Evolutionary conservation across 2,329 filamentous ascomycete species (phyloP), one percentile per base, ranked within the genome.

Genomic region (Cladophialophora carrionii): DNA sequence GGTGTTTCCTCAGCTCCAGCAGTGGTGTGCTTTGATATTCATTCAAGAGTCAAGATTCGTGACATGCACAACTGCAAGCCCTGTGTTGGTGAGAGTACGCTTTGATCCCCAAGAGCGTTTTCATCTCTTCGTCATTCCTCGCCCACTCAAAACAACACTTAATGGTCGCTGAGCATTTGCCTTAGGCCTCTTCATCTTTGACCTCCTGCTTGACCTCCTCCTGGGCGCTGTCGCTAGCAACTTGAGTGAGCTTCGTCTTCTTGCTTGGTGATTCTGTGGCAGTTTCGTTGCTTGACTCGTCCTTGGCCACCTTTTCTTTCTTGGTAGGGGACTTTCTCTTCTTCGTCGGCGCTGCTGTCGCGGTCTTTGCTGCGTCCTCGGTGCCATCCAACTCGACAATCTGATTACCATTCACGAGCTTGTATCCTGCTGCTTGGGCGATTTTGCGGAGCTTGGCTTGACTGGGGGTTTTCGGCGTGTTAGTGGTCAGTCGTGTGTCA

Each of bases 401-500:
- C 43, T 64, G 37, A 14, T 14, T 64, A 7, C 62, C 61, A n/a
- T 60, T 48, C 2, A 29, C 5, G 22, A 51, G 24, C 20, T 22
- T 29, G 48, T 24, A 51, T 24, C 48, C 48, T 9, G 22, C 48
- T 51, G 48, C 14, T 8, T 51, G 9, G 20, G 48, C 48, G 5
- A 51, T 51, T 29, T 51, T 20, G 48, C 48, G 48, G 22, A 51
- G 14, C 22, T 51, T 51, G 48, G n/a, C n/a, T 26, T 22, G 24
- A 26, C 48, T 51, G 4, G 9, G 22, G 3, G 12, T 1, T 14
- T 26, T 20, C n/a, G 5, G 20, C 9, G 20, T 6, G 24, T 10
- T 10, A 43, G 37, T 17, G 14, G 48, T 51, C 8, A 51, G 48
- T 51, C 6, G 37, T 43, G 17, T 14, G 6, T n/a, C 7, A 17